These are phyloP conservation scores for Russula dissimulans DNA, from an alignment of 768 basidiomycete genomes.

Conservation along the genomic window DNA sequence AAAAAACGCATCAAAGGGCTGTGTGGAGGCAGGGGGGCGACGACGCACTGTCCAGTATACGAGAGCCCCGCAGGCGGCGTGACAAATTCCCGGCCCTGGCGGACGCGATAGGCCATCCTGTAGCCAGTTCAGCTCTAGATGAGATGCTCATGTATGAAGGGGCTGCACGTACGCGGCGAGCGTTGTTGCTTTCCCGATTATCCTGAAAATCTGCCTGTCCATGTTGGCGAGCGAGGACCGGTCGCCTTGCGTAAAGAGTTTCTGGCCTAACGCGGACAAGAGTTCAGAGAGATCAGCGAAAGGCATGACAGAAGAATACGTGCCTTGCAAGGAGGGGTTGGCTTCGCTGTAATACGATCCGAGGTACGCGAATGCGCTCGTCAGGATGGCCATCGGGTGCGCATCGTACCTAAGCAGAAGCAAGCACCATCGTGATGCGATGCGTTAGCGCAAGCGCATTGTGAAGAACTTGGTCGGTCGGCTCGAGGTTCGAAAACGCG, in stretches of 20 bases:
- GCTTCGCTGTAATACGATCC: slow-evolving; percentile 84
- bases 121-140: not conserved
- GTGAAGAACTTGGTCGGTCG: too few species aligned
- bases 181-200: slow-evolving; percentile 84
- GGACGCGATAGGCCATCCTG: slow-evolving; percentile 88
- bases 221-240: slow-evolving; percentile 60
- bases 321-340: slow-evolving; percentile 80
- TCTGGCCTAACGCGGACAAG: slow-evolving; percentile 47
- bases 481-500: too few species aligned
- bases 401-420: slow-evolving; percentile 65
- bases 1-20: not conserved
- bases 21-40: not conserved
- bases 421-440: not conserved
- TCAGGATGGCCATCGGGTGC: slow-evolving; percentile 87
- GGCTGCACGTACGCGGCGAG: slow-evolving; percentile 59
- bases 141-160: too few species aligned
- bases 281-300: not conserved
- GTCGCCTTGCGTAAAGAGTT: slow-evolving; percentile 63
- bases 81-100: slow-evolving; percentile 85
- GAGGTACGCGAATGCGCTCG: slow-evolving; percentile 78
- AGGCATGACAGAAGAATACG: slow-evolving; percentile 9
- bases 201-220: slow-evolving; percentile 87
- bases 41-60: slow-evolving; percentile 70
- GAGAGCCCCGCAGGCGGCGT: slow-evolving; percentile 72
- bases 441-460: too few species aligned